A percentile compares a stretch with the other conserved stretches of the same genome.
Evolutionary conservation across 176 grass and related monocot genomes (phyloP).

Genomic region (Metroxylon sagu): DNA sequence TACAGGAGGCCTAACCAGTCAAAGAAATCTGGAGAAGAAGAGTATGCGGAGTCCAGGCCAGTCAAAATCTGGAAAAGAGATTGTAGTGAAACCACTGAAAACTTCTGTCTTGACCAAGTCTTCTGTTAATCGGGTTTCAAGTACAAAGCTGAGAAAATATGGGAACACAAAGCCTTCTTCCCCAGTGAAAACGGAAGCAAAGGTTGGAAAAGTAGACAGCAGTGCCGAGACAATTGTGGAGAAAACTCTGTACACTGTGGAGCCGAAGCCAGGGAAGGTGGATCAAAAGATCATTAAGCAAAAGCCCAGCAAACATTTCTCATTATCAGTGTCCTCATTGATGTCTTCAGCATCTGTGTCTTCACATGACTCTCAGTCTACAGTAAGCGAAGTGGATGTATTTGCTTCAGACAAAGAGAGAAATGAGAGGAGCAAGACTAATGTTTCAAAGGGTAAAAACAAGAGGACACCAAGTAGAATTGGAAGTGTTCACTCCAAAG

Average conservation of each 20-base stretch:
- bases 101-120: constrained; percentile 31
- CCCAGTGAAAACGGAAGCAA: constrained; percentile 25
- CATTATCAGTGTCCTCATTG: neutral
- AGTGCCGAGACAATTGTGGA: constrained; percentile 16
- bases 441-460: constrained; percentile 18
- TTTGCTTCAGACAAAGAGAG: neutral
- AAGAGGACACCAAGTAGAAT: constrained; percentile 14
- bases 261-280: constrained; percentile 25
- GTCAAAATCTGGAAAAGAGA: constrained; percentile 23
- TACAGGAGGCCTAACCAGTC: constrained; percentile 18
- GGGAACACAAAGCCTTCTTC: constrained; percentile 25
- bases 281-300: constrained; percentile 18
- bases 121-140: constrained; percentile 26
- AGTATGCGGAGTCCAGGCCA: constrained; percentile 13
- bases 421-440: neutral
- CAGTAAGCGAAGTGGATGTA: neutral
- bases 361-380: neutral
- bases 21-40: constrained; percentile 27
- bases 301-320: constrained; percentile 23
- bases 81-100: constrained; percentile 20
- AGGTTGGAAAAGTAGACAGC: constrained; percentile 16
- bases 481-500: neutral
- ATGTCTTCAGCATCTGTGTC: neutral
- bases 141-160: constrained; percentile 9
- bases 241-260: constrained; percentile 29